phyloP scores from a whole-genome alignment of 345 rosid species.

The Populus deltoides region DNA sequence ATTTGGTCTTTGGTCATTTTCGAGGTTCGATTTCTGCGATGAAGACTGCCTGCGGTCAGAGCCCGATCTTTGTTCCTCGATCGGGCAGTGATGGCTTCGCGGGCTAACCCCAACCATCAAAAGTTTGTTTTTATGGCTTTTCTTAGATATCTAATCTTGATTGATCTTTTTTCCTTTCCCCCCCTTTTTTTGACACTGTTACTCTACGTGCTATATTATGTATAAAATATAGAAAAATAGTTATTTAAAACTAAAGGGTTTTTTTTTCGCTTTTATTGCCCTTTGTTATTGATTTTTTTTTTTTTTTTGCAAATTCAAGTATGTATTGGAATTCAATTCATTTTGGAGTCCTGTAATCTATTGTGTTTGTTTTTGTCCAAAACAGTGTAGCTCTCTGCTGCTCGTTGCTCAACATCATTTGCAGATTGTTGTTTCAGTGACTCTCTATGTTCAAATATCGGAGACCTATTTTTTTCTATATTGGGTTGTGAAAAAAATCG shows the following conservation, averaged over 20 bases:
- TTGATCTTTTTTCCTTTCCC: background rate
- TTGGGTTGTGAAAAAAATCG: background rate
- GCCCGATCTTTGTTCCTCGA: conserved; percentile 24
- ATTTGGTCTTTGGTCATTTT: background rate
- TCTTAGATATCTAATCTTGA: background rate
- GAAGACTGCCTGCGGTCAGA: conserved; percentile 85
- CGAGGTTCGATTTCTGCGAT: conserved; percentile 44
- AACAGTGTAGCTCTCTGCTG: background rate
- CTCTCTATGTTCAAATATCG: too few relatives aligned
- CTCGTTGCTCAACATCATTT: background rate
- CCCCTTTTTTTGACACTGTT: background rate
- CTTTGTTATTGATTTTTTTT: too few relatives aligned
- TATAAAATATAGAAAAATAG: too few relatives aligned
- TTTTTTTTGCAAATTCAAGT: background rate
- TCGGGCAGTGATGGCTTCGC: conserved; percentile 64
- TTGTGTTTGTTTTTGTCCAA: background rate
- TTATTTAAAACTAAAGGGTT: background rate
- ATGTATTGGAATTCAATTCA: background rate
- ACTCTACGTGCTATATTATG: background rate
- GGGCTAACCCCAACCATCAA: conserved; percentile 34
- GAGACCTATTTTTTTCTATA: background rate
- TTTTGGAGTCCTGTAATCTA: background rate
- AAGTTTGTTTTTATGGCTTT: background rate
- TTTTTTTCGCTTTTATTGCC: too few relatives aligned
- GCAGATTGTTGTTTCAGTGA: background rate